Evolutionary conservation across 2,329 filamentous ascomycete species (phyloP).

Genomic region (Pseudocercospora fijiensis): DNA sequence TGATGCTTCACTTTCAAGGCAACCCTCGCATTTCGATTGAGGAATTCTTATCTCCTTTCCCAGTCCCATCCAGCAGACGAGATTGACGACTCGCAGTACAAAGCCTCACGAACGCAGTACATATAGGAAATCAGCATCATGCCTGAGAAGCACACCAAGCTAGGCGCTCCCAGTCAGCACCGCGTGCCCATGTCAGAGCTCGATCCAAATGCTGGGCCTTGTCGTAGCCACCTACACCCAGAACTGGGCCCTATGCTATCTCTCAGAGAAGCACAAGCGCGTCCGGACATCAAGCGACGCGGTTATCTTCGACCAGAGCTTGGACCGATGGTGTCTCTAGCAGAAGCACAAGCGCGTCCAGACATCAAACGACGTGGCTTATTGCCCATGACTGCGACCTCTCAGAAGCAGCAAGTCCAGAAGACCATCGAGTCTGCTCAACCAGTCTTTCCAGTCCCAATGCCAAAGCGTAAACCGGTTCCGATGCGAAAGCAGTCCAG

Average conservation of each 20-base stretch:
- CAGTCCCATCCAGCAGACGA: background rate
- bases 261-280: background rate
- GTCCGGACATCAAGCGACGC: background rate
- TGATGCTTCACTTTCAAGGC: background rate
- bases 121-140: background rate
- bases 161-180: background rate
- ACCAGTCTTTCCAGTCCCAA: background rate
- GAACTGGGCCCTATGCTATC: background rate
- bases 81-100: background rate
- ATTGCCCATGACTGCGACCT: background rate
- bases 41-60: background rate
- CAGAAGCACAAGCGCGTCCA: background rate
- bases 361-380: background rate
- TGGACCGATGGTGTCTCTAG: background rate
- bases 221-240: background rate
- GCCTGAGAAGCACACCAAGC: background rate
- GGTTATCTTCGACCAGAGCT: background rate
- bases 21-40: background rate
- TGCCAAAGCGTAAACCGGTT: constrained; percentile 1
- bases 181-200: background rate
- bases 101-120: background rate
- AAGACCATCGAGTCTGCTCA: background rate
- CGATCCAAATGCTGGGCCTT: background rate
- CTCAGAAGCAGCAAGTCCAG: background rate
- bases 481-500: background rate